A percentile compares a stretch with the other conserved stretches of the same genome.
Conservation (phyloP, 257 asterid species). For the Nicotiana otophora region DNA sequence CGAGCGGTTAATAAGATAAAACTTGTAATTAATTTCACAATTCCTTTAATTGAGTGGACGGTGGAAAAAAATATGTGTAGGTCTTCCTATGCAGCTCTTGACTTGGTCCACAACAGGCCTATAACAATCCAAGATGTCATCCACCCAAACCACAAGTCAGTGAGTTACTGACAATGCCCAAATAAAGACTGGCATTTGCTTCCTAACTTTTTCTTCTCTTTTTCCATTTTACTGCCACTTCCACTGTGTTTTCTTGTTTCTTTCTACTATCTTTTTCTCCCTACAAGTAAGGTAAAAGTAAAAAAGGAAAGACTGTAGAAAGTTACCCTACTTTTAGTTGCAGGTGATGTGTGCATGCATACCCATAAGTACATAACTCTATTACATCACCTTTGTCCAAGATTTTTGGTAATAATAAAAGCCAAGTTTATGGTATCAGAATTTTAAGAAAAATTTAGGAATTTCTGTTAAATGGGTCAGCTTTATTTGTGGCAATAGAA, state of each 20-base stretch:
- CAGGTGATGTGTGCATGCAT: background rate
- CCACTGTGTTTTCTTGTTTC: background rate
- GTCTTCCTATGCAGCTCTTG: background rate
- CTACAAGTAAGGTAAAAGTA: background rate
- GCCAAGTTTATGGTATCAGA: background rate
- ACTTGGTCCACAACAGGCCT: background rate
- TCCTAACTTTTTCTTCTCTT: background rate
- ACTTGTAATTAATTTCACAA: background rate
- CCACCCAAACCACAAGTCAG: conserved; percentile 9
- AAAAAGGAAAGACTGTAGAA: background rate
- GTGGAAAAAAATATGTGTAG: too few relatives aligned
- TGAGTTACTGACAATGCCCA: conserved; percentile 3
- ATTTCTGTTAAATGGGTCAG: too few relatives aligned
- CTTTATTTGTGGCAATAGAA: too few relatives aligned
- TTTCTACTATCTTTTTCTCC: background rate
- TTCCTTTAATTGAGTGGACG: background rate
- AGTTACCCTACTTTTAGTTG: conserved; percentile 7
- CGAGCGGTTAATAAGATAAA: background rate
- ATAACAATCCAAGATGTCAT: conserved; percentile 6
- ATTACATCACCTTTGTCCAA: background rate
- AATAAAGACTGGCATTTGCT: conserved; percentile 6
- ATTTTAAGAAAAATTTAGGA: background rate
- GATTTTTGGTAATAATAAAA: background rate
- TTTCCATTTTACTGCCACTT: background rate
- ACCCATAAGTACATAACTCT: background rate